A percentile compares a stretch with the other conserved stretches of the same genome.
phyloP scores from a whole-genome alignment of 1,284 basidiomycete genomes.

The Leccinum fallax region DNA sequence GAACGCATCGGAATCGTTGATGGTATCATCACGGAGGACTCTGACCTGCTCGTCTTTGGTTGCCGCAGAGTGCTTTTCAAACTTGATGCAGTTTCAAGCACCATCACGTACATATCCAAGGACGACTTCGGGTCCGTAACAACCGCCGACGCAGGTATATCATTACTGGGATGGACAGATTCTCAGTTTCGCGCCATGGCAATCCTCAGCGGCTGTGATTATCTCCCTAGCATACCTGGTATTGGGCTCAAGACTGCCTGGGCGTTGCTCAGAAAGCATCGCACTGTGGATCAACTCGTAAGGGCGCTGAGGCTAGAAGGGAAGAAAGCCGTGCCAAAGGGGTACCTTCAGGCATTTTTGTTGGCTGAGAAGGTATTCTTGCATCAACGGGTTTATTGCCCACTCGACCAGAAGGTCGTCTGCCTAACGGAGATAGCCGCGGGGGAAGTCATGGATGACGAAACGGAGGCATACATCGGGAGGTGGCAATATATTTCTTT shows the following conservation, averaged over 20 bases:
- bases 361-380: constrained; percentile 92
- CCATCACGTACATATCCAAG: constrained; percentile 81
- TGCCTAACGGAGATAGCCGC: constrained; percentile 64
- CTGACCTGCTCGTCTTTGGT: constrained; percentile 96
- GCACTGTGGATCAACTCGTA: constrained; percentile 87
- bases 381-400: constrained; percentile 93
- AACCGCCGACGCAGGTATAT: constrained; percentile 60
- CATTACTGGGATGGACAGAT: constrained; percentile 88
- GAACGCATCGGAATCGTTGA: constrained; percentile 85
- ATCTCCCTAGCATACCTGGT: constrained; percentile 91
- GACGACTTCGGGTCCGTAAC: constrained; percentile 73
- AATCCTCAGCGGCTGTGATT: constrained; percentile 97
- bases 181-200: constrained; percentile 93
- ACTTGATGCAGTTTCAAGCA: constrained; percentile 73
- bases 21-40: constrained; percentile 97
- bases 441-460: constrained; percentile 55
- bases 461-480: constrained; percentile 77
- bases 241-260: constrained; percentile 97
- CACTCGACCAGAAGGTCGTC: constrained; percentile 63
- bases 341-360: constrained; percentile 73
- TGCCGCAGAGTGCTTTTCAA: constrained; percentile 88
- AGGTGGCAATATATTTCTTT: constrained; percentile 43
- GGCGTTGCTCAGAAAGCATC: constrained; percentile 79
- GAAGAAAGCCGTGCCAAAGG: constrained; percentile 77
- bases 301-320: constrained; percentile 82